Conservation (phyloP, 2,329 filamentous ascomycete species). For the Paracoccidioides lutzii region DNA sequence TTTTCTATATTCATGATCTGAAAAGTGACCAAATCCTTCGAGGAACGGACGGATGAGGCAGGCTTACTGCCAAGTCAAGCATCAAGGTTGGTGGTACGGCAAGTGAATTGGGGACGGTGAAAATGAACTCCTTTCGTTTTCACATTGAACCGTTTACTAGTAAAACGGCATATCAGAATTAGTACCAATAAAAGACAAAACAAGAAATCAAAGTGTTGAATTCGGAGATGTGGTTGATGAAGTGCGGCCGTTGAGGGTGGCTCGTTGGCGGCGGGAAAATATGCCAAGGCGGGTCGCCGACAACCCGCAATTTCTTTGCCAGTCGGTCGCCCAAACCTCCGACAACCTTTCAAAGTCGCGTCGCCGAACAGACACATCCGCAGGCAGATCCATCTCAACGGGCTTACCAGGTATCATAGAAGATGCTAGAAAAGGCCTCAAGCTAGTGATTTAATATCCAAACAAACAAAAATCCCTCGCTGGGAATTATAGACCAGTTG, state of each 20-base stretch:
- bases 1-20: background rate
- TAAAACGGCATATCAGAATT: background rate
- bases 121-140: background rate
- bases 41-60: too few relatives aligned
- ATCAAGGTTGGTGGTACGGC: too few relatives aligned
- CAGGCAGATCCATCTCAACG: background rate
- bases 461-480: background rate
- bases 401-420: background rate
- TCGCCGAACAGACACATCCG: background rate
- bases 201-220: background rate
- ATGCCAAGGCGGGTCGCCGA: background rate
- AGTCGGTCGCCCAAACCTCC: background rate
- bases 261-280: background rate
- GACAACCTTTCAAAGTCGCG: background rate
- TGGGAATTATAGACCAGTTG: background rate
- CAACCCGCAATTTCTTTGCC: background rate
- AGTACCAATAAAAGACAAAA: background rate
- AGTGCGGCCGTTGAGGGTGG: background rate
- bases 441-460: background rate
- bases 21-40: background rate
- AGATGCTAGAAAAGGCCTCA: background rate
- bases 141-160: too few relatives aligned
- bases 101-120: background rate
- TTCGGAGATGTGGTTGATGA: background rate
- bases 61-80: too few relatives aligned